phyloP scores from a whole-genome alignment of 2,329 filamentous ascomycete species.

The Fusarium graminum region DNA sequence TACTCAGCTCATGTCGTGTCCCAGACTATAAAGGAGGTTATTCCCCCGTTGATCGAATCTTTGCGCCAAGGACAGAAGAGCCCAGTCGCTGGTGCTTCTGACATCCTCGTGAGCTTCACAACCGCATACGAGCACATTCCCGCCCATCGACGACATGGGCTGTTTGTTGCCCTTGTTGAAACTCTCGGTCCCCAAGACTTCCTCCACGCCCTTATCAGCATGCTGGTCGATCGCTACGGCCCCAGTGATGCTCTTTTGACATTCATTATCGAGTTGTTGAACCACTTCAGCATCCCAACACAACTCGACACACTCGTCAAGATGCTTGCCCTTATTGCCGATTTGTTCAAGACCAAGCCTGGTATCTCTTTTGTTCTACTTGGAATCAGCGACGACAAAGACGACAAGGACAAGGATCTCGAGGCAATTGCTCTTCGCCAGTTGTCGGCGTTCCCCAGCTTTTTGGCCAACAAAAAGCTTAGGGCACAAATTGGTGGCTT shows the following conservation, averaged over 20 bases:
- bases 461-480: conserved; percentile 70
- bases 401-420: conserved; percentile 64
- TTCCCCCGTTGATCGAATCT: conserved; percentile 89
- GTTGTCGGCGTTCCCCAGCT: conserved; percentile 68
- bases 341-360: conserved; percentile 81
- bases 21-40: conserved; percentile 92
- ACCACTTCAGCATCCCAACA: conserved; percentile 77
- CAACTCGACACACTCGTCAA: conserved; percentile 84
- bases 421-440: conserved; percentile 66
- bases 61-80: conserved; percentile 84
- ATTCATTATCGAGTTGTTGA: conserved; percentile 82
- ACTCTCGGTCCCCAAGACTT: conserved; percentile 90
- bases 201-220: conserved; percentile 86
- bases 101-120: conserved; percentile 94
- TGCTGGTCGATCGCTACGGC: conserved; percentile 91
- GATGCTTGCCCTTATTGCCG: conserved; percentile 79
- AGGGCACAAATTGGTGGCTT: conserved; percentile 67
- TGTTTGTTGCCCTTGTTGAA: conserved; percentile 87
- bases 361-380: conserved; percentile 80
- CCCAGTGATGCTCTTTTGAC: conserved; percentile 78
- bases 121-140: conserved; percentile 97
- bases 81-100: conserved; percentile 83
- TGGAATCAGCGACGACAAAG: conserved; percentile 63
- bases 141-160: conserved; percentile 80
- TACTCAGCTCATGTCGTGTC: conserved; percentile 97